Evolutionary conservation across 371 early-diverging fungal genomes (phyloP).

Genomic region (Mortierella sp.): DNA sequence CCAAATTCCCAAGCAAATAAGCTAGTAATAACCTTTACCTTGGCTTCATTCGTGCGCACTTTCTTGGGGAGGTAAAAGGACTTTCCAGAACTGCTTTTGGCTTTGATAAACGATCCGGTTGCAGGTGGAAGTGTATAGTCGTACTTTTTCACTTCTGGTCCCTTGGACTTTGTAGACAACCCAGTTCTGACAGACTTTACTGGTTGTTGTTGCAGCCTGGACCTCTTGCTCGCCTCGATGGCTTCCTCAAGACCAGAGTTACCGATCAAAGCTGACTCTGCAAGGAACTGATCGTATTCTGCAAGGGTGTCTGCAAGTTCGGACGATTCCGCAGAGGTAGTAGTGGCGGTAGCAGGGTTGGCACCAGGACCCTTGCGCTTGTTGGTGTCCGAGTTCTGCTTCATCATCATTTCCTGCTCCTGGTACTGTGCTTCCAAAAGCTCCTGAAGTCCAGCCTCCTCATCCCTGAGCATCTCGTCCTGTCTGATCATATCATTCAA

Average conservation of each 20-base stretch:
- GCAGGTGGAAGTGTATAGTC: slow-evolving; percentile 51
- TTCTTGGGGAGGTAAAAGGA: slow-evolving; percentile 48
- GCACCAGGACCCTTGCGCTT: slow-evolving; percentile 29
- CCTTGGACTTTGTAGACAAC: neutral
- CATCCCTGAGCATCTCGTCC: slow-evolving; percentile 31
- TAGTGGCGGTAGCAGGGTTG: neutral
- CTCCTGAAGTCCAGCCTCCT: slow-evolving; percentile 29
- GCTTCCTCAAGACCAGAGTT: neutral
- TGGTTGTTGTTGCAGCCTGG: slow-evolving; percentile 22
- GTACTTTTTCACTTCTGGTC: slow-evolving; percentile 27
- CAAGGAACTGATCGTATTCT: slow-evolving; percentile 32
- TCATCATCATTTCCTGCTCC: slow-evolving; percentile 25
- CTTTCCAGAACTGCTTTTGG: slow-evolving; percentile 33
- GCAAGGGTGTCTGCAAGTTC: neutral
- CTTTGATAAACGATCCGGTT: slow-evolving; percentile 48
- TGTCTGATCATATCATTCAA: slow-evolving; percentile 37
- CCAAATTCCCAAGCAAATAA: neutral
- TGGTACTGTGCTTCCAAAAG: slow-evolving; percentile 27
- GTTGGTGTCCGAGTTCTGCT: slow-evolving; percentile 8
- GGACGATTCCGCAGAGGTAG: neutral
- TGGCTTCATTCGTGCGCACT: slow-evolving; percentile 20
- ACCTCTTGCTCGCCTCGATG: slow-evolving; percentile 35
- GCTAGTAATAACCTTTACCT: slow-evolving; percentile 7
- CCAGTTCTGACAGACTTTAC: neutral
- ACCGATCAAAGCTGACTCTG: slow-evolving; percentile 14